Evolutionary conservation across 2,329 filamentous ascomycete species (phyloP).

Genomic region (Juglanconis sp.): DNA sequence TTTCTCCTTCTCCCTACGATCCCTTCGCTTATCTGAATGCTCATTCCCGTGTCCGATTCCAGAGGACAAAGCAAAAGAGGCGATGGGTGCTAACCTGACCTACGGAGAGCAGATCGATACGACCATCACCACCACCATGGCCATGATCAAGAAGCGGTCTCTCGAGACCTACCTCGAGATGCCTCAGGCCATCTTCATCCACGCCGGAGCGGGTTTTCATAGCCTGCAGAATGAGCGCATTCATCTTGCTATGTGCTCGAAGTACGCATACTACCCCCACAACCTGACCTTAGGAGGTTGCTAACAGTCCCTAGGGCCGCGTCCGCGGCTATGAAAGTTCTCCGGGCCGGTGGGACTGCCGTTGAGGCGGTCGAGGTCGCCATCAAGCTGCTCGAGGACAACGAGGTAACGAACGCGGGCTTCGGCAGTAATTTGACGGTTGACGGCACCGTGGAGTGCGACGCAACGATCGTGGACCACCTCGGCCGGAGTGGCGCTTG

Average conservation of each 20-base stretch:
- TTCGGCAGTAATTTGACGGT: constrained; percentile 93
- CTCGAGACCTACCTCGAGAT: background rate
- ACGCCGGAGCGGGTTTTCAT: constrained; percentile 93
- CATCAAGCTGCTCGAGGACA: constrained; percentile 83
- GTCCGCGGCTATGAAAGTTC: constrained; percentile 75
- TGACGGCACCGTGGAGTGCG: constrained; percentile 88
- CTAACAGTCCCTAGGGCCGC: constrained; percentile 61
- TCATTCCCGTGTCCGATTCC: too few relatives aligned
- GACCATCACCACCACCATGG: background rate
- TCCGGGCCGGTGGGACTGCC: constrained; percentile 75
- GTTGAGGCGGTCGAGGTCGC: constrained; percentile 88
- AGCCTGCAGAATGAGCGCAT: constrained; percentile 79
- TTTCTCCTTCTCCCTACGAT: background rate
- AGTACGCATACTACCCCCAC: constrained; percentile 51
- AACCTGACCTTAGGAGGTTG: background rate
- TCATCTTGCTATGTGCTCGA: constrained; percentile 82
- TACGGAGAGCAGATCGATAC: background rate
- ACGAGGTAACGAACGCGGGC: constrained; percentile 93
- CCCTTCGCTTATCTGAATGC: too few relatives aligned
- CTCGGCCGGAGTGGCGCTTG: constrained; percentile 87
- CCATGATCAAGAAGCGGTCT: background rate
- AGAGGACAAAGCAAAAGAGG: too few relatives aligned
- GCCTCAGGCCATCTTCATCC: constrained; percentile 75
- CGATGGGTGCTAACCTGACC: background rate
- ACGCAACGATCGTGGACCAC: constrained; percentile 91